Evolutionary conservation across 805 yeast genomes (phyloP).

Genomic region (Candida parachauliodes): DNA sequence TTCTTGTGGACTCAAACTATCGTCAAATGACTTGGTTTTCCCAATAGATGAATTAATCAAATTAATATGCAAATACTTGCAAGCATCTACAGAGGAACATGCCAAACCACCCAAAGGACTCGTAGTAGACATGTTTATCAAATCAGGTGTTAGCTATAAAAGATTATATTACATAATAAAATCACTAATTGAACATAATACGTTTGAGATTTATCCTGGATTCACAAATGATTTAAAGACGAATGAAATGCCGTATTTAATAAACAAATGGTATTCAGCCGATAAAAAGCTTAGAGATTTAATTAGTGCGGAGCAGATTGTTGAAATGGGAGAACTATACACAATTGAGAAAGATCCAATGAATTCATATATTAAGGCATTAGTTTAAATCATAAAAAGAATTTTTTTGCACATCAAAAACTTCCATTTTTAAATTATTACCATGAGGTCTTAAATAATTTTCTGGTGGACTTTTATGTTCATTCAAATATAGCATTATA

Average conservation of each 20-base stretch:
- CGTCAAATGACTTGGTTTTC: constrained; percentile 72
- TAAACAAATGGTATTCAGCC: constrained; percentile 61
- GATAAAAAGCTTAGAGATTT: constrained; percentile 63
- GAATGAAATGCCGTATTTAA: constrained; percentile 60
- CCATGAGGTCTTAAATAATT: constrained; percentile 27
- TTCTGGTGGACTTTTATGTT: constrained; percentile 12
- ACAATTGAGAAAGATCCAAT: constrained; percentile 57
- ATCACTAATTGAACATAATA: constrained; percentile 58
- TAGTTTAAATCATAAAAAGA: constrained; percentile 42
- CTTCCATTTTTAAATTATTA: constrained; percentile 25
- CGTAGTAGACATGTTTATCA: constrained; percentile 58
- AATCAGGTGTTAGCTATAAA: constrained; percentile 61
- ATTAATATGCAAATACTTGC: constrained; percentile 54
- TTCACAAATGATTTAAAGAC: constrained; percentile 37
- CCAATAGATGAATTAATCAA: constrained; percentile 72
- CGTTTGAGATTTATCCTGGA: constrained; percentile 48
- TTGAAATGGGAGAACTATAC: constrained; percentile 41
- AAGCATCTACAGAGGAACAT: constrained; percentile 32
- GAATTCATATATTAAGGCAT: constrained; percentile 19
- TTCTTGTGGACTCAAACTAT: constrained; percentile 59
- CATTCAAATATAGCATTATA: constrained; percentile 35
- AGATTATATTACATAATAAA: constrained; percentile 62
- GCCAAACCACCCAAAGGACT: constrained; percentile 49
- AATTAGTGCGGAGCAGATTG: constrained; percentile 45
- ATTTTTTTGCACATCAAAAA: constrained; percentile 37